Conservation (phyloP, 139 green algal species). For the Coelastrella sp. region DNA sequence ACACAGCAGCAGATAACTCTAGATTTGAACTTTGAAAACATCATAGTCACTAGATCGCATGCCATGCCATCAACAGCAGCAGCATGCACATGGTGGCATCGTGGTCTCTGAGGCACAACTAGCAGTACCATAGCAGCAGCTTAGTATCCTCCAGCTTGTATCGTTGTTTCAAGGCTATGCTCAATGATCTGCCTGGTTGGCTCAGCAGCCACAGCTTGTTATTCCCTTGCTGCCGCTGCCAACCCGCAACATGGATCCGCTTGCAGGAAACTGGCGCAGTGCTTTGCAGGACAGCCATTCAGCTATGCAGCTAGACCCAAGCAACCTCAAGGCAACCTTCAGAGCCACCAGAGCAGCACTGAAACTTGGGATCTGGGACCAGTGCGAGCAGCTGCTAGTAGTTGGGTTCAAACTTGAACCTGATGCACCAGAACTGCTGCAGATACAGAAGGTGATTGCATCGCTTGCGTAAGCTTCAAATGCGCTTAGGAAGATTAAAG, state of each 20-base stretch:
- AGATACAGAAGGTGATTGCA: slow-evolving; percentile 51
- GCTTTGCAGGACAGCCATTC: slow-evolving; percentile 72
- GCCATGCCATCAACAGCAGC: background rate
- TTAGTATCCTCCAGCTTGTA: background rate
- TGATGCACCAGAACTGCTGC: slow-evolving; percentile 67
- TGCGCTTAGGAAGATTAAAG: too few relatives aligned
- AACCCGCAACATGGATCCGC: background rate
- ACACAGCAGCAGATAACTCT: background rate
- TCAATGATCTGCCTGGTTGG: background rate
- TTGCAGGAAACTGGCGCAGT: slow-evolving; percentile 80
- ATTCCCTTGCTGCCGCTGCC: background rate
- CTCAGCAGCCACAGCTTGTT: background rate
- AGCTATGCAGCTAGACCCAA: slow-evolving; percentile 60
- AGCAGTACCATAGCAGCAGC: background rate
- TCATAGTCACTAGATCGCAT: background rate
- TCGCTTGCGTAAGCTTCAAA: background rate
- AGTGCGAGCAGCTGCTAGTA: slow-evolving; percentile 62
- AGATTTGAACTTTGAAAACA: background rate
- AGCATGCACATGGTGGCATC: background rate
- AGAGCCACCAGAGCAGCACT: slow-evolving; percentile 79
- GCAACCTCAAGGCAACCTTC: slow-evolving; percentile 80
- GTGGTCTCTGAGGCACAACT: background rate
- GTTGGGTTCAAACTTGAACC: slow-evolving; percentile 70
- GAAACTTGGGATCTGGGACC: slow-evolving; percentile 67
- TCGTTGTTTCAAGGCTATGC: background rate